These are phyloP conservation scores for Desmodesmus armatus DNA, from an alignment of 139 green algal genomes.

Conservation along the genomic window DNA sequence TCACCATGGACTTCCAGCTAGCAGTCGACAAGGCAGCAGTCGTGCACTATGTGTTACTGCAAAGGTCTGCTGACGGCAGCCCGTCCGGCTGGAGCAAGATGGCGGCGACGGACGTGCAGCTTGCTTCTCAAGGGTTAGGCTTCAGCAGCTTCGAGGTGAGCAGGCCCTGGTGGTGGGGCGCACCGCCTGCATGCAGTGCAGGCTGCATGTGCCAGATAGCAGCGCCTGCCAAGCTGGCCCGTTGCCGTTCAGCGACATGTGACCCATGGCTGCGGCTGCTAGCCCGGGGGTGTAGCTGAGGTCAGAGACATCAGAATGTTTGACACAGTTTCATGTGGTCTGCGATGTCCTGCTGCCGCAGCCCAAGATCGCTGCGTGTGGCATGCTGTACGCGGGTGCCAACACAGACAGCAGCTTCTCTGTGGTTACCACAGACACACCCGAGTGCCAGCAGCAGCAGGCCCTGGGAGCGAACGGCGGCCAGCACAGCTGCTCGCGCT, in stretches of 20 bases:
- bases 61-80: background rate
- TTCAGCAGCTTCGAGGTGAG: constrained; percentile 28
- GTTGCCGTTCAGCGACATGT: too few species aligned
- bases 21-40: background rate
- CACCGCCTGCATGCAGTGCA: background rate
- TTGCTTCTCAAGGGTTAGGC: too few species aligned
- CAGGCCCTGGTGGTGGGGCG: too few species aligned
- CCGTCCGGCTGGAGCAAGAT: too few species aligned
- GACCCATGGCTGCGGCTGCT: too few species aligned
- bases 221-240: too few species aligned
- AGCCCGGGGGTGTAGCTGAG: too few species aligned
- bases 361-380: constrained; percentile 29
- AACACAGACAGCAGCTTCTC: constrained; percentile 18
- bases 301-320: too few species aligned
- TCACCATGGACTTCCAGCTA: constrained; percentile 13
- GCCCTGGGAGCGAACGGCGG: background rate
- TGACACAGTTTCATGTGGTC: too few species aligned
- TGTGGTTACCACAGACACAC: background rate
- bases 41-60: constrained; percentile 32
- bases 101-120: too few species aligned
- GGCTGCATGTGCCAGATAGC: background rate
- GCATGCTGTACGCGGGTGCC: background rate
- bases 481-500: constrained; percentile 38
- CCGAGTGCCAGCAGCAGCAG: constrained; percentile 10
- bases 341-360: too few species aligned